Conservation (phyloP, 805 yeast genomes). For the Kodamaea neixiangensis region DNA sequence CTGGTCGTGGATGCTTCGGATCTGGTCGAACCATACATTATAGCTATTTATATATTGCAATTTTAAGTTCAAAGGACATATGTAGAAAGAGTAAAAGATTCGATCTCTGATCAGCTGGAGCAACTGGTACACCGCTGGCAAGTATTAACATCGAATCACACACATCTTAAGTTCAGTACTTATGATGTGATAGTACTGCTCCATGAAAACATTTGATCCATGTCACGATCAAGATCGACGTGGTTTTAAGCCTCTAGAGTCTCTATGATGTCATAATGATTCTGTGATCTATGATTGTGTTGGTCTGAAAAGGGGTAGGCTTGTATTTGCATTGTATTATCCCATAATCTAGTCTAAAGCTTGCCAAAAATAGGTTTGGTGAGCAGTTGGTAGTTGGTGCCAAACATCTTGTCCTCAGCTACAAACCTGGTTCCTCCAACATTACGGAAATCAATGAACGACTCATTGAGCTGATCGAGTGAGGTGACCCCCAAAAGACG, state of each 20-base stretch:
- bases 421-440: conserved; percentile 30
- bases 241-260: no score
- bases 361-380: conserved; percentile 48
- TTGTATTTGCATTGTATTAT: not conserved
- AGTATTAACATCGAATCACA: no score
- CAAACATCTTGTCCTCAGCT: conserved; percentile 58
- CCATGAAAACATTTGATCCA: no score
- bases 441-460: conserved; percentile 31
- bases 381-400: conserved; percentile 57
- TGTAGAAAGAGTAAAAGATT: not conserved
- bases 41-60: no score
- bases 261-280: not conserved
- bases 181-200: no score
- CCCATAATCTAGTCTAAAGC: conserved; percentile 1
- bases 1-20: no score
- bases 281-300: not conserved
- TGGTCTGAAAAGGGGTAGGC: not conserved
- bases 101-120: no score
- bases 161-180: no score
- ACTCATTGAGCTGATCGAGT: conserved; percentile 35
- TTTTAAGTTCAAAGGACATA: not conserved
- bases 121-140: no score
- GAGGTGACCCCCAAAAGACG: conserved; percentile 60
- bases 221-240: no score
- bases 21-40: no score